These are phyloP conservation scores for Gloeostereum incarnatum DNA, from an alignment of 768 basidiomycete genomes.

Conservation along the genomic window DNA sequence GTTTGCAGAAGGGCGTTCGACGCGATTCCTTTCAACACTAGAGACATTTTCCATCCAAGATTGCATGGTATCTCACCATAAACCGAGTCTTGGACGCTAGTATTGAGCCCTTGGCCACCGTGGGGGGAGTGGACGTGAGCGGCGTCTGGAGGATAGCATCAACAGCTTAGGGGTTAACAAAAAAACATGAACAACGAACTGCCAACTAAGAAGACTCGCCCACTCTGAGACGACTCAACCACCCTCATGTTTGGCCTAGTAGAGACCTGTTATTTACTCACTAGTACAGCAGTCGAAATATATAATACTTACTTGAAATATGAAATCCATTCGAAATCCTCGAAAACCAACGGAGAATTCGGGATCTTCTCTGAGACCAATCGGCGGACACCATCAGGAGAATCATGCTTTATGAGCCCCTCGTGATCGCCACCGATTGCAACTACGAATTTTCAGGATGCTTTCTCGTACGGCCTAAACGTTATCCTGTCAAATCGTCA, in stretches of 20 bases:
- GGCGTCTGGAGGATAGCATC: not conserved
- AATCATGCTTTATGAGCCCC: not conserved
- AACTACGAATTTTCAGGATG: not conserved
- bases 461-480: not conserved
- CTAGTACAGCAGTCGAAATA: too few relatives aligned
- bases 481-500: too few relatives aligned
- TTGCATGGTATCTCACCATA: constrained; percentile 13
- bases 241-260: too few relatives aligned
- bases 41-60: constrained; percentile 23
- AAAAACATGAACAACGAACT: not conserved
- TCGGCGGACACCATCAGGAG: not conserved
- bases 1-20: constrained; percentile 16
- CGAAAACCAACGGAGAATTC: constrained; percentile 2
- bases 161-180: not conserved
- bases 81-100: constrained; percentile 18
- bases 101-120: constrained; percentile 18
- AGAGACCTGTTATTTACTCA: too few relatives aligned
- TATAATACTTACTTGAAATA: constrained; percentile 2
- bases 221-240: too few relatives aligned
- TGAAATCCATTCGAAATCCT: constrained; percentile 3
- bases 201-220: not conserved
- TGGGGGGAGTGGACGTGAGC: not conserved
- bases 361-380: not conserved
- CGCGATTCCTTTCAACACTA: constrained; percentile 15
- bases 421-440: not conserved